Evolutionary conservation across 305 asterid genomes (phyloP), one percentile per base, ranked within the genome.

Genomic region (Ilex paraguariensis): DNA sequence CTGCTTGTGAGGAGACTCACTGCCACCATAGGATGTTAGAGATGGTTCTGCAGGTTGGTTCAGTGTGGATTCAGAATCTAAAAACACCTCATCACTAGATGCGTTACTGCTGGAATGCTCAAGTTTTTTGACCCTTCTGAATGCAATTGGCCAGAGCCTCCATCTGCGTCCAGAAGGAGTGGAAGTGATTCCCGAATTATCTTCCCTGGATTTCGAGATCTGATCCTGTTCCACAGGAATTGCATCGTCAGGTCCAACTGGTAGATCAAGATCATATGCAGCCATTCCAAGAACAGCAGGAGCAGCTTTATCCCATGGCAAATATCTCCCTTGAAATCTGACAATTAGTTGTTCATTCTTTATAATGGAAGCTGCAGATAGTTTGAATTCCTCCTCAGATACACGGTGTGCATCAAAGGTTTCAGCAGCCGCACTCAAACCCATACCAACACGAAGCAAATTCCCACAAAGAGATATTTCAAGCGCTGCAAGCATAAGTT

Each of bases 101-200:
- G 76, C 56, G 21, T 63, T 72, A 70, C 87, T 87, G 59, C 57
- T 68, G 13, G 79, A 63, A 54, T 86, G 92, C 68, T 87, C 93
- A n/a, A 84, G 76, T n/a, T 90, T 73, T 70, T 84, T 87, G 33
- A 79, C 88, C 70, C 93, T 82, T 76, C 97, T 81, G 73, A 91
- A 91, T 1, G 97, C 91, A 59, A 82, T 87, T 45, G 84, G 82
- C 97, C 97, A 91, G 55, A 90, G 89, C 72, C 96, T 87, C 96
- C 97, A 90, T 72, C 92, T 77, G 9, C 95, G 78, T 16, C 77
- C 81, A 31, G 94, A 72, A 48, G 87, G 78, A 66, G 85, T 82
- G 30, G 89, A 59, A 54, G 72, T 49, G 71, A 66, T 53, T 50
- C 56, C 84, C 31, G 80, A 40, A 52, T 65, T 82, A 48, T 70